A percentile compares a stretch with the other conserved stretches of the same genome.
These are phyloP conservation scores for Cymodocea nodosa DNA, from an alignment of 116 monocot genomes.

Conservation along the genomic window DNA sequence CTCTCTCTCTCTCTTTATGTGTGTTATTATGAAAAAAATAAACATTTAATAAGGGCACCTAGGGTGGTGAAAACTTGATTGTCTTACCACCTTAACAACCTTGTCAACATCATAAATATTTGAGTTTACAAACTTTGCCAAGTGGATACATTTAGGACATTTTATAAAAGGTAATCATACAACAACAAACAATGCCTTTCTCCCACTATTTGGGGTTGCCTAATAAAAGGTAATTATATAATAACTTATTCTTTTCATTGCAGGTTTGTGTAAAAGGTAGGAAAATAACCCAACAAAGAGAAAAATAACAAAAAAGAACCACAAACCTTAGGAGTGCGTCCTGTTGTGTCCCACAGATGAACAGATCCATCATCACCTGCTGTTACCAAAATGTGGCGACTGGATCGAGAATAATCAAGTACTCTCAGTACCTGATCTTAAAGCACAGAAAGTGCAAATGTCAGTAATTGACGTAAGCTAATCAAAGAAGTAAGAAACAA, in stretches of 20 bases:
- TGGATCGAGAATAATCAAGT: conserved; percentile 91
- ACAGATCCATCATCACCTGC: conserved; percentile 98
- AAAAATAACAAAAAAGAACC: not conserved
- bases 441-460: conserved; percentile 4
- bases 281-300: not conserved
- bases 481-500: not conserved
- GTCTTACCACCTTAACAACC: no score
- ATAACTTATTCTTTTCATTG: not conserved
- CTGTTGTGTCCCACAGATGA: conserved; percentile 90
- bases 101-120: no score
- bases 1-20: no score
- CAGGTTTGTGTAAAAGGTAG: not conserved
- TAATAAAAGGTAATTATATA: not conserved
- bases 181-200: not conserved
- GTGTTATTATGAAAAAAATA: no score
- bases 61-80: no score
- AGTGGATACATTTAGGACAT: not conserved
- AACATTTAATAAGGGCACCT: no score
- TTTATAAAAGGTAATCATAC: not conserved
- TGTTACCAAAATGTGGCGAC: conserved; percentile 81
- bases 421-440: conserved; percentile 72
- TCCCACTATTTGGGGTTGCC: no score
- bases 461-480: not conserved
- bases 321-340: conserved; percentile 71
- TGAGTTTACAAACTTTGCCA: not conserved